Evolutionary conservation across 129 eudicot genomes (phyloP).

Genomic region (Pulicaria dysenterica): DNA sequence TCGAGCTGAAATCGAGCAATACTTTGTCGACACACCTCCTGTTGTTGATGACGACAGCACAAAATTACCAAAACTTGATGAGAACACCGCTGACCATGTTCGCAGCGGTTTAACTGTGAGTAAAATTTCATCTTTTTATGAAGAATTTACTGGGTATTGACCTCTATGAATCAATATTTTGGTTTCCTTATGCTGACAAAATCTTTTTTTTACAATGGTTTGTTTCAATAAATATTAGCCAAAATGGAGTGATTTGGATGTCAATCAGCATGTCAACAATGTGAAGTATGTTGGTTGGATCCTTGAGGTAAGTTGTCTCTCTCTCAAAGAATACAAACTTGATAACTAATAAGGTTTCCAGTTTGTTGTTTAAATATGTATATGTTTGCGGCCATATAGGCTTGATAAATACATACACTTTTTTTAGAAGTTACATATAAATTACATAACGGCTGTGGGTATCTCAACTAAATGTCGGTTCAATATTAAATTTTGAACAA

Average conservation of each 20-base stretch:
- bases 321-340: no score
- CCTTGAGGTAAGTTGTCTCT: constrained; percentile 61
- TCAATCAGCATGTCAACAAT: constrained; percentile 97
- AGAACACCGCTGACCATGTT: constrained; percentile 65
- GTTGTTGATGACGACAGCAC: constrained; percentile 72
- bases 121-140: constrained; percentile 12
- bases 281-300: constrained; percentile 97
- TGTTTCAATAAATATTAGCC: constrained; percentile 50
- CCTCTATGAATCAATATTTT: background rate
- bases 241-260: constrained; percentile 94
- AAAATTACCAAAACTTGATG: constrained; percentile 88
- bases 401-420: no score
- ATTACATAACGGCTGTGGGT: no score
- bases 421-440: no score
- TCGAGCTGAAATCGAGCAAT: constrained; percentile 75
- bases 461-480: no score
- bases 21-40: constrained; percentile 88
- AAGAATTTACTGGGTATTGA: background rate
- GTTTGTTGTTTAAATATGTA: no score
- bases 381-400: no score
- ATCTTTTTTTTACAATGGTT: constrained; percentile 10
- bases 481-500: no score
- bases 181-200: background rate
- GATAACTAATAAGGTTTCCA: no score
- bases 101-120: constrained; percentile 84